Conservation (phyloP, 2,329 filamentous ascomycete species). For the Grosmannia serpens region DNA sequence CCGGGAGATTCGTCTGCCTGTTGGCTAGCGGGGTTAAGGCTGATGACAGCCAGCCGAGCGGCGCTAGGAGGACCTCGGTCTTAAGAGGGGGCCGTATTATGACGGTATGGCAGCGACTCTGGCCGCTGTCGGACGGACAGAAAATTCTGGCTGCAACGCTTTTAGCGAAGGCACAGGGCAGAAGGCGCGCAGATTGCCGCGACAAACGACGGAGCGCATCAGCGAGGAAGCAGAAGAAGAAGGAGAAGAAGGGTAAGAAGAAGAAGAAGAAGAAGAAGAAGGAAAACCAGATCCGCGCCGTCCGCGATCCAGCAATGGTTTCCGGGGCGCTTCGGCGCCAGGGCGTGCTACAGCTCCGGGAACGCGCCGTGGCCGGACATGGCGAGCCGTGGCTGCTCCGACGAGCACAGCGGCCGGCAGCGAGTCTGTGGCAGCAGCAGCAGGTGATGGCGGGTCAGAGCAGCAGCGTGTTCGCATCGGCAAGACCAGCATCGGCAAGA, state of each 20-base stretch:
- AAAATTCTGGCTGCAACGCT: neutral
- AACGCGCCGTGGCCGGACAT: conserved; percentile 3
- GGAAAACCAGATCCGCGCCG: neutral
- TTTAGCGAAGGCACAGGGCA: neutral
- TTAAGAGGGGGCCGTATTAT: neutral
- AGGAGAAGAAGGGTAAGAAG: neutral
- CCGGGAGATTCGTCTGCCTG: neutral
- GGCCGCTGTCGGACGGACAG: neutral
- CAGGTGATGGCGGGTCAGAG: too few species aligned
- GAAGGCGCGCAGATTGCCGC: neutral
- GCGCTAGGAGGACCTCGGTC: conserved; percentile 4
- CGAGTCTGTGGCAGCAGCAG: neutral
- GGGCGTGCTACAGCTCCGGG: conserved; percentile 10
- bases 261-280: neutral
- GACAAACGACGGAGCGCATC: neutral
- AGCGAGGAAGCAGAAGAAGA: neutral
- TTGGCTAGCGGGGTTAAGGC: neutral
- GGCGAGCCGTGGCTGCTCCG: neutral
- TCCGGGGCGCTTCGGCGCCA: conserved; percentile 11
- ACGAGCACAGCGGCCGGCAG: neutral
- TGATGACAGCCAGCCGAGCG: neutral
- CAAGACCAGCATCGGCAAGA: neutral
- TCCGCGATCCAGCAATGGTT: conserved; percentile 5
- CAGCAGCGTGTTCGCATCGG: neutral
- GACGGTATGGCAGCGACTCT: neutral